phyloP scores from a whole-genome alignment of 768 basidiomycete genomes.

The Lentinula boryana region DNA sequence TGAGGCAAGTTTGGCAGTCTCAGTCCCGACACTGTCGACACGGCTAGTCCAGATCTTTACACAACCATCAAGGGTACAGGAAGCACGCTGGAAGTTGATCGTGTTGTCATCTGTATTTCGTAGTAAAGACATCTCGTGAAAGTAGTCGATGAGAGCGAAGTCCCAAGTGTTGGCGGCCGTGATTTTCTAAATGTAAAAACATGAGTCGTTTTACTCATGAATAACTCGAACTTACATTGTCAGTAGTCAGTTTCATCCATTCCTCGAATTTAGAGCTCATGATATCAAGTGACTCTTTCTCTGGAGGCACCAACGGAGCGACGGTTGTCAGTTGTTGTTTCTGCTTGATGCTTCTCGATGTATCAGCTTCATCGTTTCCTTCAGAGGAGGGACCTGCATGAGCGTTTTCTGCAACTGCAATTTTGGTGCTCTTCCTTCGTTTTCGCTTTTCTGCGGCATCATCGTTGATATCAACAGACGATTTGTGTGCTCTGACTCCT shows the following conservation, averaged over 20 bases:
- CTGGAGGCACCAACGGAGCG: conserved; percentile 40
- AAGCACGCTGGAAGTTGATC: conserved; percentile 99
- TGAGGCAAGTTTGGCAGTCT: conserved; percentile 90
- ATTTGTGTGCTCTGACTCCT: conserved; percentile 31
- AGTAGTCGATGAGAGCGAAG: conserved; percentile 97
- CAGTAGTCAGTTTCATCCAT: conserved; percentile 99
- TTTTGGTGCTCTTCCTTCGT: conserved; percentile 72
- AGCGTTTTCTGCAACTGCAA: conserved; percentile 47
- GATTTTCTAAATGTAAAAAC: conserved; percentile 73
- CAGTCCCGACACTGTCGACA: conserved; percentile 94
- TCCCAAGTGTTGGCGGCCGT: conserved; percentile 97
- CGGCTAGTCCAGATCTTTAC: conserved; percentile 99
- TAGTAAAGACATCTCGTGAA: conserved; percentile 95
- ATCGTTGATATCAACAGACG: conserved; percentile 65
- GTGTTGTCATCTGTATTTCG: conserved; percentile 91
- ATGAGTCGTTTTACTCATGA: conserved; percentile 8
- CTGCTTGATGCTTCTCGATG: conserved; percentile 45
- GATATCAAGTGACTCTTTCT: conserved; percentile 64
- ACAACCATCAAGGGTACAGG: conserved; percentile 95
- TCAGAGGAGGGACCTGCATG: conserved; percentile 54
- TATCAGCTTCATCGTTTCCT: conserved; percentile 31
- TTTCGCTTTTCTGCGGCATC: conserved; percentile 84
- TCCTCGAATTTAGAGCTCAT: conserved; percentile 94
- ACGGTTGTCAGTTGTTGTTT: conserved; percentile 60
- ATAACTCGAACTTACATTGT: conserved; percentile 63